Evolutionary conservation across 257 asterid genomes (phyloP).

Genomic region (Penstemon davidsonii): DNA sequence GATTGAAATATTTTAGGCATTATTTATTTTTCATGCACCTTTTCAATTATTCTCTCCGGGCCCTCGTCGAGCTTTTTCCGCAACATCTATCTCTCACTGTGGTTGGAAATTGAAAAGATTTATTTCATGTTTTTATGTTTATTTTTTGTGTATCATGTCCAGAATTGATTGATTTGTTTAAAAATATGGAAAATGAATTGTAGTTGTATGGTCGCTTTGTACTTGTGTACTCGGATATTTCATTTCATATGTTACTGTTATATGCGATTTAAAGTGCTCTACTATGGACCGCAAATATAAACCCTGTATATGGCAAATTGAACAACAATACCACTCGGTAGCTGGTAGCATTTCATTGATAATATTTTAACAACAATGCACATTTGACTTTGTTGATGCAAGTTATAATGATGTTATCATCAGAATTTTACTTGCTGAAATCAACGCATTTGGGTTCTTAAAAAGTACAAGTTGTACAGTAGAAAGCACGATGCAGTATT

Average conservation of each 20-base stretch:
- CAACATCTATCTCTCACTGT: neutral
- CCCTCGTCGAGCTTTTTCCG: neutral
- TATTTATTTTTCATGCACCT: neutral
- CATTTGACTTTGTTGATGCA: no score
- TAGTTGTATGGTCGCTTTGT: neutral
- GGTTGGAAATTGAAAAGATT: neutral
- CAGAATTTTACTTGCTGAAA: no score
- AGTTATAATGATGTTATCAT: no score
- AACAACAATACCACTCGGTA: no score
- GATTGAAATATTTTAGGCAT: neutral
- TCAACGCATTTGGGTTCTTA: no score
- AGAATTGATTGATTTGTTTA: neutral
- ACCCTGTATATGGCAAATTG: no score
- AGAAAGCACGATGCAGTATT: no score
- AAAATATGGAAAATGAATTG: neutral
- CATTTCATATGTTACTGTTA: constrained; percentile 1
- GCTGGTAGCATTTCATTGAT: no score
- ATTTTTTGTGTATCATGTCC: neutral
- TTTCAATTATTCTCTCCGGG: neutral
- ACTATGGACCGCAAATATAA: neutral
- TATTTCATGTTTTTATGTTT: neutral
- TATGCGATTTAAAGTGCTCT: neutral
- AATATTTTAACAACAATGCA: no score
- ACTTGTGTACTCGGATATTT: neutral
- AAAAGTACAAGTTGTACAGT: no score